Conservation (phyloP, 495 filamentous ascomycete species). For the Penicillium flavigenum region DNA sequence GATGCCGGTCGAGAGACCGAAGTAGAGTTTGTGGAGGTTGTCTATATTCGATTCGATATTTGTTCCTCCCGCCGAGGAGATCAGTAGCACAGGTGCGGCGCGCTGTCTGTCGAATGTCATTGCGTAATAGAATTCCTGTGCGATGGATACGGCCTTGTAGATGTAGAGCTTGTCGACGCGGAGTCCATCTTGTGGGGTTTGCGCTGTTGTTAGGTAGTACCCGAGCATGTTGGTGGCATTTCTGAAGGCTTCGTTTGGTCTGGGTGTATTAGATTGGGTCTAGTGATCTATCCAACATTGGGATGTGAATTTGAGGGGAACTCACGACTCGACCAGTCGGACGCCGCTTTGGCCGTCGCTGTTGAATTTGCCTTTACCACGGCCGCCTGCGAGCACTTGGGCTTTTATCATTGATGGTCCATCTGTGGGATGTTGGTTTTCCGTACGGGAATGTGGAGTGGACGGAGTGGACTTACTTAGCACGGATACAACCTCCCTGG, state of each 20-base stretch:
- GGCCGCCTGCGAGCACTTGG: conserved; percentile 35
- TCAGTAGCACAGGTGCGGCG: conserved; percentile 27
- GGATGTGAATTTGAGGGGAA: background rate
- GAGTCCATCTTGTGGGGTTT: conserved; percentile 32
- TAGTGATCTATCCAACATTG: background rate
- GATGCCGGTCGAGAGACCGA: conserved; percentile 26
- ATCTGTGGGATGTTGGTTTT: conserved; percentile 11
- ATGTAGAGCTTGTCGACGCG: conserved; percentile 37
- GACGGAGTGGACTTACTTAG: conserved; percentile 20
- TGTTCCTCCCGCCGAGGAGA: conserved; percentile 32
- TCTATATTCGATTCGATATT: conserved; percentile 35
- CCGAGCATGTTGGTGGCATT: conserved; percentile 38
- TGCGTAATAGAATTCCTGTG: conserved; percentile 36
- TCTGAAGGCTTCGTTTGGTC: conserved; percentile 31
- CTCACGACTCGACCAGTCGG: conserved; percentile 30
- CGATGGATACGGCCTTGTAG: conserved; percentile 28
- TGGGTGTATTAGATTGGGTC: conserved; percentile 1
- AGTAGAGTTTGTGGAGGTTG: conserved; percentile 29
- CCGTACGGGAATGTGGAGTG: background rate
- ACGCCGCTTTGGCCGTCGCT: conserved; percentile 37
- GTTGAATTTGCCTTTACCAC: conserved; percentile 32
- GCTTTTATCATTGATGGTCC: conserved; percentile 35
- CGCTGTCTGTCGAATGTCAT: conserved; percentile 36
- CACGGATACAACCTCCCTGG: conserved; percentile 22
- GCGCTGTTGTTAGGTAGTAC: conserved; percentile 31